A percentile compares a stretch with the other conserved stretches of the same genome.
Conservation (phyloP, 106 monocot genomes). For the Apostasia shenzhenica region DNA sequence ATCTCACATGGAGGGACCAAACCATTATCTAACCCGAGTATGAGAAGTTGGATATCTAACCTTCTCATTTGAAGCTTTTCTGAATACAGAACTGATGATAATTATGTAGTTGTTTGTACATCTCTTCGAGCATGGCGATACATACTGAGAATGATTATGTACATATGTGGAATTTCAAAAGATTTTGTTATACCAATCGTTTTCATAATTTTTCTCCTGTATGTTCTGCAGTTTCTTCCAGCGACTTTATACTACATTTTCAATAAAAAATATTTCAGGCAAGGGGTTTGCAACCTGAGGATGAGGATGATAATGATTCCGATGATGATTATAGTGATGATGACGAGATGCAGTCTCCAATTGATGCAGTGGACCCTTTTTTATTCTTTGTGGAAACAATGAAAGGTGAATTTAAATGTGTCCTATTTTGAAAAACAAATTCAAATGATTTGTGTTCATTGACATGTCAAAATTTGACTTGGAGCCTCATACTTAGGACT, state of each 20-base stretch:
- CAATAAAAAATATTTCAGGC: slow-evolving; percentile 28
- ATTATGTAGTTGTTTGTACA: too few species aligned
- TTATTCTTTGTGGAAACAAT: slow-evolving; percentile 83
- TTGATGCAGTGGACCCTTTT: slow-evolving; percentile 87
- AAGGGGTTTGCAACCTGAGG: slow-evolving; percentile 54
- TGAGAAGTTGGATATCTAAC: too few species aligned
- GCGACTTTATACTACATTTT: background rate
- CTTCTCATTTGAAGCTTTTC: too few species aligned
- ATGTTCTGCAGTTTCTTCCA: background rate
- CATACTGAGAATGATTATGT: too few species aligned
- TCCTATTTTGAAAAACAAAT: background rate
- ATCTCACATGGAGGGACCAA: too few species aligned
- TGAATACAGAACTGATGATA: too few species aligned
- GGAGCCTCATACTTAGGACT: slow-evolving; percentile 26
- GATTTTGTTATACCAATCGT: too few species aligned
- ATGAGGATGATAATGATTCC: slow-evolving; percentile 69
- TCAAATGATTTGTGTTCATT: background rate
- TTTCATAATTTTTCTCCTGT: too few species aligned
- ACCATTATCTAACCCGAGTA: too few species aligned
- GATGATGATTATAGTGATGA: slow-evolving; percentile 85
- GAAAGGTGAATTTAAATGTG: slow-evolving; percentile 37
- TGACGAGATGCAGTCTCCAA: slow-evolving; percentile 81
- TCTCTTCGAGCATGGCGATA: too few species aligned
- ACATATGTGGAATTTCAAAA: too few species aligned
- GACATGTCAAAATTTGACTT: background rate